Conservation (phyloP, 2,329 filamentous ascomycete genomes). For the Fusarium buharicum region DNA sequence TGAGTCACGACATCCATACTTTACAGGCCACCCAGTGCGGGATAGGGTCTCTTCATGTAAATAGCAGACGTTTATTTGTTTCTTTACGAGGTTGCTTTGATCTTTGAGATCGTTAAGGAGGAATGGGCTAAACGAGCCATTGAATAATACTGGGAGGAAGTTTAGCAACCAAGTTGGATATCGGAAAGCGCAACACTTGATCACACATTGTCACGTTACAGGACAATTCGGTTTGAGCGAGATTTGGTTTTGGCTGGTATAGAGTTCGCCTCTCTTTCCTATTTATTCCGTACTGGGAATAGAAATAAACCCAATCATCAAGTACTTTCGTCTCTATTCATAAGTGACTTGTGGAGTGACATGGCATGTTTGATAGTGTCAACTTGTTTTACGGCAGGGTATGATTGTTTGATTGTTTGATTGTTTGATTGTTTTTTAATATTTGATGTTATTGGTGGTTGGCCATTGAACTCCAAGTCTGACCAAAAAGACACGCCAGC, state of each 20-base stretch:
- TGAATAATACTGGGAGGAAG: slow-evolving; percentile 13
- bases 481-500: no score
- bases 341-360: neutral
- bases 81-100: slow-evolving; percentile 28
- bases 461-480: no score
- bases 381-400: no score
- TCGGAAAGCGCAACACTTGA: slow-evolving; percentile 17
- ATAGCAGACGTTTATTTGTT: slow-evolving; percentile 33
- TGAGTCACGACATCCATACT: slow-evolving; percentile 39
- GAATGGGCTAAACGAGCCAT: slow-evolving; percentile 7
- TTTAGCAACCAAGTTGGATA: slow-evolving; percentile 40
- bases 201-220: slow-evolving; percentile 15
- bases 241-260: slow-evolving; percentile 40
- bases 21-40: slow-evolving; percentile 31
- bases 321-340: neutral
- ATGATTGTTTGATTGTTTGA: no score
- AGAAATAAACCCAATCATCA: slow-evolving; percentile 39
- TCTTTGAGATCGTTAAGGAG: slow-evolving; percentile 16
- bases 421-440: no score
- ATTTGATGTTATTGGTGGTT: no score
- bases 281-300: slow-evolving; percentile 27
- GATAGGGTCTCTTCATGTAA: slow-evolving; percentile 40
- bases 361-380: no score
- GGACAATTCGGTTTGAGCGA: slow-evolving; percentile 34
- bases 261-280: slow-evolving; percentile 42